A percentile compares a stretch with the other conserved stretches of the same genome.
phyloP scores from a whole-genome alignment of 768 basidiomycete genomes.

The Termitomyces sp. region DNA sequence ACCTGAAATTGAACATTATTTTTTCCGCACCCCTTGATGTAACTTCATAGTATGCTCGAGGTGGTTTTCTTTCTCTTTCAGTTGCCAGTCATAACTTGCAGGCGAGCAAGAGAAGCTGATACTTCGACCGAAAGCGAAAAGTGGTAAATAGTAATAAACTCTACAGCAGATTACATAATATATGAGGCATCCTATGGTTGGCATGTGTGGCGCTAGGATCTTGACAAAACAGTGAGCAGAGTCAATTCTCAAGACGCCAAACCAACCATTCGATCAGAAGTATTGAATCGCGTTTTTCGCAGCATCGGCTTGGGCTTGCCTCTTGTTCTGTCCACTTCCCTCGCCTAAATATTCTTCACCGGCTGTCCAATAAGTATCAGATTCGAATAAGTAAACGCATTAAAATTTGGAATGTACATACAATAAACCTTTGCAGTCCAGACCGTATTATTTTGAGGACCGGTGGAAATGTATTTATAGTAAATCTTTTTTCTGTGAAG shows the following conservation, averaged over 20 bases:
- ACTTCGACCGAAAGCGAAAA: no score
- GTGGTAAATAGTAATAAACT: slow-evolving; percentile 8
- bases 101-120: no score
- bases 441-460: slow-evolving; percentile 20
- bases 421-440: slow-evolving; percentile 28
- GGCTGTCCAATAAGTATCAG: slow-evolving; percentile 8
- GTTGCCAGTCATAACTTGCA: no score
- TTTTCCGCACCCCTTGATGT: no score
- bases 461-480: slow-evolving; percentile 15
- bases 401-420: slow-evolving; percentile 14
- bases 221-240: neutral
- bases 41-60: no score
- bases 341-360: slow-evolving; percentile 11
- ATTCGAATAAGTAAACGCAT: neutral
- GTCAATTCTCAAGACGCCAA: neutral
- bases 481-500: neutral
- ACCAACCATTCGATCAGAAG: neutral
- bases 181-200: neutral
- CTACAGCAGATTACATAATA: slow-evolving; percentile 12
- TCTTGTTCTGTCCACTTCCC: slow-evolving; percentile 11
- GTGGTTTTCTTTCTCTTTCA: no score
- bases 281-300: slow-evolving; percentile 6
- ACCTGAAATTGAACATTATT: no score
- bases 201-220: slow-evolving; percentile 7
- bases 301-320: slow-evolving; percentile 9